Evolutionary conservation across 768 basidiomycete genomes (phyloP).

Genomic region (Boletellus ananiceps): DNA sequence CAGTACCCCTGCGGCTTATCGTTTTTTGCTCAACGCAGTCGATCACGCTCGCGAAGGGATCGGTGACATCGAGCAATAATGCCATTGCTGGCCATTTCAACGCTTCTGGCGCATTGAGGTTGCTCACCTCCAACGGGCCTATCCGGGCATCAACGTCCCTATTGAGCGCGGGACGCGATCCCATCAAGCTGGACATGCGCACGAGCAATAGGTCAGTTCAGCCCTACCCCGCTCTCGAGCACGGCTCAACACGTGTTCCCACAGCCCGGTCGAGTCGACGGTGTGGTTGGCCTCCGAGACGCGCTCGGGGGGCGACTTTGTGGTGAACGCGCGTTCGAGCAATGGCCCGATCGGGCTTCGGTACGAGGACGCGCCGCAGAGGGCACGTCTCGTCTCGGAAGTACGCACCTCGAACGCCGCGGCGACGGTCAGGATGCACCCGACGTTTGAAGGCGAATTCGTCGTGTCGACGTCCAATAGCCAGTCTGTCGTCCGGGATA

Average conservation of each 20-base stretch:
- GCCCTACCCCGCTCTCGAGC: too few relatives aligned
- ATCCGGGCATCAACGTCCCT: slow-evolving; percentile 30
- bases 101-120: slow-evolving; percentile 19
- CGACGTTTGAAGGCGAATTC: slow-evolving; percentile 40
- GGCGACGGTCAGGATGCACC: slow-evolving; percentile 27
- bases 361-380: slow-evolving; percentile 29
- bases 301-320: slow-evolving; percentile 26
- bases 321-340: slow-evolving; percentile 29
- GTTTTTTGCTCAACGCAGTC: slow-evolving; percentile 23
- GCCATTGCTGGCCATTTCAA: slow-evolving; percentile 38
- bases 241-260: too few relatives aligned
- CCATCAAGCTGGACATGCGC: slow-evolving; percentile 14
- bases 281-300: slow-evolving; percentile 28
- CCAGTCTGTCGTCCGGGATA: slow-evolving; percentile 5
- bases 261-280: slow-evolving; percentile 18
- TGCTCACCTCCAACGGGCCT: slow-evolving; percentile 34
- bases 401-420: slow-evolving; percentile 33
- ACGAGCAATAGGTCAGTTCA: slow-evolving; percentile 22
- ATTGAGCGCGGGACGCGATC: background rate
- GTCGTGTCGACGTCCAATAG: slow-evolving; percentile 26
- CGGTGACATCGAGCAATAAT: slow-evolving; percentile 31
- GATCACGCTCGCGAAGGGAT: slow-evolving; percentile 20
- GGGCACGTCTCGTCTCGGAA: slow-evolving; percentile 29
- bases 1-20: background rate
- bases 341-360: slow-evolving; percentile 30